Evolutionary conservation across 495 filamentous ascomycete species (phyloP), one percentile per base, ranked within the genome.

Genomic region (Hypoxylon lenormandii): DNA sequence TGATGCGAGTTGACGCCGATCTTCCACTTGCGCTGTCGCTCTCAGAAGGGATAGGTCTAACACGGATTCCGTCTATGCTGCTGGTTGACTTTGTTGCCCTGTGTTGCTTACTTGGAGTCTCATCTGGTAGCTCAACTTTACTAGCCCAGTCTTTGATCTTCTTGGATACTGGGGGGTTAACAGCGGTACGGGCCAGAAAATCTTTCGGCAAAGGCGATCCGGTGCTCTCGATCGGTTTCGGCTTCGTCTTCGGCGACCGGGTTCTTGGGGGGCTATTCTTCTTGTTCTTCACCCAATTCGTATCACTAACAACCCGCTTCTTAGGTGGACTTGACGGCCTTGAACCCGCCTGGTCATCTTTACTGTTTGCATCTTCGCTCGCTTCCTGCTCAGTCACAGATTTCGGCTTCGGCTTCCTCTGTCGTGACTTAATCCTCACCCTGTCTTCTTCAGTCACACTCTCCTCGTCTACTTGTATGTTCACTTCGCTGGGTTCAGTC

Each of bases 291-390:
- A 85, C 83, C 91, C 91, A 94, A 66, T 94, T 89, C 38, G 88
- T 87, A 77, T 94, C 91, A 69, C 91, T 93, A 18, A 94, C 84
- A 19, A 94, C 88, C 48, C 91, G 84, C 80, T 92, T 94, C 69
- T 88, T 87, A 5, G 91, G 91, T 16, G 76, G 66, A 28, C 51
- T 72, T 40, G 75, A 78, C 13, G 74, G 64, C 42, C 55, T 70
- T 12, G 69, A 48, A 6, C 74, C 68, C 5, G 56, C 71, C 46
- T 77, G 73, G 18, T 64, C 64, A 28, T 56, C 63, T 33, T 74
- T 68, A 50, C 75, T 60, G 11, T 45, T 30, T 13, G 60, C 67
- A 7, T 60, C 57, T 22, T 36, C 61, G 38, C 51, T 66, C 8
- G 50, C 66, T 37, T 54, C 54, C 21, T 40, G 47, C n/a, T 47